Conservation (phyloP, 2,329 filamentous ascomycete genomes). For the Trichoderma sp. region DNA sequence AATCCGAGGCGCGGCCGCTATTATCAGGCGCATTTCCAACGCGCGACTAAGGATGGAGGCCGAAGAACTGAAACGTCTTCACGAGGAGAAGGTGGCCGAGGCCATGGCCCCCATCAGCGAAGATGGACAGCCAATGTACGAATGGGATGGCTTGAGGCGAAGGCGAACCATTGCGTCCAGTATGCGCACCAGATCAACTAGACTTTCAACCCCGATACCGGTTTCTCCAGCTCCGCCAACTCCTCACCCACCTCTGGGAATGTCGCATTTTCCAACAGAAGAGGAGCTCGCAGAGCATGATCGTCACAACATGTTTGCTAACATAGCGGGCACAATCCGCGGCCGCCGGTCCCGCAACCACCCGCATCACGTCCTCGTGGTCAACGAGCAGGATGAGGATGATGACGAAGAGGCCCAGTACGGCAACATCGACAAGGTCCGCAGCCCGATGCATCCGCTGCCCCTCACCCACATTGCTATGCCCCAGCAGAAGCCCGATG, state of each 20-base stretch:
- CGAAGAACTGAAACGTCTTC: slow-evolving; percentile 75
- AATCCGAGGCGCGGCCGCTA: slow-evolving; percentile 85
- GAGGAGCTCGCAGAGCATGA: slow-evolving; percentile 60
- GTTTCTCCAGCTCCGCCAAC: slow-evolving; percentile 24
- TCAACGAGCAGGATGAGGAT: slow-evolving; percentile 35
- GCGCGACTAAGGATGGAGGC: slow-evolving; percentile 76
- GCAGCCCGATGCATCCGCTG: slow-evolving; percentile 61
- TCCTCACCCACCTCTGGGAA: slow-evolving; percentile 61
- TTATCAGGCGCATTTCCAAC: slow-evolving; percentile 78
- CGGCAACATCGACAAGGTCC: slow-evolving; percentile 41
- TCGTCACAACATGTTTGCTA: slow-evolving; percentile 52
- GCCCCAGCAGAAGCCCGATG: slow-evolving; percentile 46
- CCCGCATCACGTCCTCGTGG: slow-evolving; percentile 35
- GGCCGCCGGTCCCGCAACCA: slow-evolving; percentile 29
- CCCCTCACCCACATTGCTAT: slow-evolving; percentile 63
- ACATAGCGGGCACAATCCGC: slow-evolving; percentile 57
- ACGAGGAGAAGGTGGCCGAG: slow-evolving; percentile 74
- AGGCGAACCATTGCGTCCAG: slow-evolving; percentile 57
- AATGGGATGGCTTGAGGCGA: slow-evolving; percentile 89
- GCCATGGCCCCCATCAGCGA: slow-evolving; percentile 74
- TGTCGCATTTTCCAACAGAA: slow-evolving; percentile 75
- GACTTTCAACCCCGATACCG: slow-evolving; percentile 32
- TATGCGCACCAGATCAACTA: slow-evolving; percentile 31
- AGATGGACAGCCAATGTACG: slow-evolving; percentile 67
- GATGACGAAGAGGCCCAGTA: slow-evolving; percentile 28